Base-by-base conservation (phyloP, 139 green algal species). In the Yamagishiella unicocca region DNA sequence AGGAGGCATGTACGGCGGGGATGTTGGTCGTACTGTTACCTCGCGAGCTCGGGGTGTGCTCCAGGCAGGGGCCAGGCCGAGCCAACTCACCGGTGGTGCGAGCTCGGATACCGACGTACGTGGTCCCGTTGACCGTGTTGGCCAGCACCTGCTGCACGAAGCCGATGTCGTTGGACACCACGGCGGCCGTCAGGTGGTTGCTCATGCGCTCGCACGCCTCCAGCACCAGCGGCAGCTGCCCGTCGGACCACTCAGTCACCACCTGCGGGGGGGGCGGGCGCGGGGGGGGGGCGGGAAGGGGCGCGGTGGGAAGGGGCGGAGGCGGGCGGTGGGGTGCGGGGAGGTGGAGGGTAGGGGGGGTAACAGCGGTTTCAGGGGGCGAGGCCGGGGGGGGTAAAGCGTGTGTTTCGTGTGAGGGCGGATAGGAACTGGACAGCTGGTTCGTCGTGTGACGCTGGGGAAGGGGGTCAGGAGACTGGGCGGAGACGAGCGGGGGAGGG, bases 91-190 rank as follows among this genome's bases (percentile, higher is more conserved):
- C 95, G 25, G 97, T 99, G 62, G 96, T 99, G n/a, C 97, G 90
- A 0, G 95, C 97, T 1, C 97, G 91, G 33, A 97, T 91, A 68
- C 97, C 97, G 0, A 88, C 94, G 87, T 99, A 99, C 0, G 97
- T 99, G 14, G 97, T 99, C 33, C 97, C 97, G 87, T 99, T 99
- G n/a, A 99, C 97, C 4, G 96, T 99, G 91, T 96, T 93, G 4
- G 78, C 96, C 22, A 99, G 93, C 45, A 99, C 93, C 45, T 95
- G 89, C 82, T 96, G 84, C 43, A 89, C 55, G 90, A 96, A 96
- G 38, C 78, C 38, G 21, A 92, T 25, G 91, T 97, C 92, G 83
- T 95, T 96, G 53, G 93, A 96, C 22, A 97, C 95, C 4, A 97
- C 85, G 19, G 97, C 97, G 17, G 97, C 97, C 0, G 97, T 99